A percentile compares a stretch with the other conserved stretches of the same genome.
Conservation (phyloP, 371 early-diverging fungal species). For the Mortierella sp. region DNA sequence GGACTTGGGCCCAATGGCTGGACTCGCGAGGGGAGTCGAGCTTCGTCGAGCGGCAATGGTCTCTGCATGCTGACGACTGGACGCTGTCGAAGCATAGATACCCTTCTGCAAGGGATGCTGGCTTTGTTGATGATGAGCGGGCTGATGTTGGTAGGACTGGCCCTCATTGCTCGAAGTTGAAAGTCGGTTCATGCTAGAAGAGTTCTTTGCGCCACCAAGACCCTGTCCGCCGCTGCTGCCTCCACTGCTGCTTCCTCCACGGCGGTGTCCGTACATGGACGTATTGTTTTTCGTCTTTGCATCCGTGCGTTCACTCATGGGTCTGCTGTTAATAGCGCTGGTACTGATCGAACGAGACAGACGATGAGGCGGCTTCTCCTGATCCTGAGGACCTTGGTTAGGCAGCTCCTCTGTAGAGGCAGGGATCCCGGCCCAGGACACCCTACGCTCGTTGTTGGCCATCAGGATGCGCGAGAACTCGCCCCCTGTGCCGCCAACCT, state of each 20-base stretch:
- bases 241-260: slow-evolving; percentile 31
- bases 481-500: slow-evolving; percentile 49
- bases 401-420: slow-evolving; percentile 5
- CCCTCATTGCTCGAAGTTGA: slow-evolving; percentile 4
- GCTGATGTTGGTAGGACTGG: slow-evolving; percentile 13
- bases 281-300: slow-evolving; percentile 12
- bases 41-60: slow-evolving; percentile 30
- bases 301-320: slow-evolving; percentile 5
- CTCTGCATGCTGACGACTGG: slow-evolving; percentile 46
- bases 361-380: slow-evolving; percentile 18
- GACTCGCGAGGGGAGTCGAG: slow-evolving; percentile 32
- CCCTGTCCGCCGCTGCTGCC: slow-evolving; percentile 29
- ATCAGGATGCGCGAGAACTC: slow-evolving; percentile 51
- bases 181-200: slow-evolving; percentile 39
- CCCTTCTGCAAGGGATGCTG: slow-evolving; percentile 16
- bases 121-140: slow-evolving; percentile 8
- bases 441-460: slow-evolving; percentile 48
- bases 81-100: slow-evolving; percentile 30
- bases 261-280: slow-evolving; percentile 52
- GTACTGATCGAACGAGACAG: slow-evolving; percentile 41
- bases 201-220: slow-evolving; percentile 8
- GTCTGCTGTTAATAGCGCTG: slow-evolving; percentile 15
- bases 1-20: slow-evolving; percentile 34
- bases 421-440: slow-evolving; percentile 48
- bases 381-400: not conserved